These are phyloP conservation scores for Pleurotus ostreatus DNA, from an alignment of 768 basidiomycete genomes.

Conservation along the genomic window DNA sequence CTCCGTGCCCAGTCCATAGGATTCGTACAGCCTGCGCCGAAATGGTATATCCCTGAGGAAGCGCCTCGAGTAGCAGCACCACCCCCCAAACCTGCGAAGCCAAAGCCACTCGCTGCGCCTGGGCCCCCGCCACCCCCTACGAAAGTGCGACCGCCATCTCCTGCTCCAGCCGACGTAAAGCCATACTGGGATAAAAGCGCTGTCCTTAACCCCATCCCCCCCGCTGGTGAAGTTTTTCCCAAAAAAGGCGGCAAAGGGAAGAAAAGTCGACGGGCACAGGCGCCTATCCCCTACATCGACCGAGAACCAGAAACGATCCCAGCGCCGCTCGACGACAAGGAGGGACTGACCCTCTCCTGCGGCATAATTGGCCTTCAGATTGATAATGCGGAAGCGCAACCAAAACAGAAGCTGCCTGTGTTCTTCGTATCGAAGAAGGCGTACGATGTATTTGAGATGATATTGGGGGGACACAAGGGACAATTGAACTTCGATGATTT, in stretches of 20 bases:
- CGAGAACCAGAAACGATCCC: too few relatives aligned
- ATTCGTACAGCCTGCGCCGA: not conserved
- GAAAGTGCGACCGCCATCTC: not conserved
- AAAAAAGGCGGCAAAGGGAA: not conserved
- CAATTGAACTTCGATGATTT: not conserved
- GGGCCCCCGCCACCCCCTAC: not conserved
- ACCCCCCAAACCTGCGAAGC: not conserved
- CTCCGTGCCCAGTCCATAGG: not conserved
- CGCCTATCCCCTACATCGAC: too few relatives aligned
- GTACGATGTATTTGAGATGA: not conserved
- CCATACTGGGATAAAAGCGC: not conserved
- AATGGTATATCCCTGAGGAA: not conserved
- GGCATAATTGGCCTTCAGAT: too few relatives aligned
- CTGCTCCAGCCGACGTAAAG: not conserved
- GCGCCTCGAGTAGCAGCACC: not conserved
- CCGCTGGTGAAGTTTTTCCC: not conserved
- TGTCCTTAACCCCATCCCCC: not conserved
- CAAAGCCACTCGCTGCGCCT: not conserved
- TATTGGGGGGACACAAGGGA: not conserved
- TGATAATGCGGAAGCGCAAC: not conserved
- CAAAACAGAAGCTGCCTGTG: not conserved
- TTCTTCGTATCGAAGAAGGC: not conserved
- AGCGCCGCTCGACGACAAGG: too few relatives aligned
- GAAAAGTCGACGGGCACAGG: not conserved
- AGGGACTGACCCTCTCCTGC: too few relatives aligned